Conservation (phyloP, 2,329 filamentous ascomycete species). For the Trichoderma sp. region DNA sequence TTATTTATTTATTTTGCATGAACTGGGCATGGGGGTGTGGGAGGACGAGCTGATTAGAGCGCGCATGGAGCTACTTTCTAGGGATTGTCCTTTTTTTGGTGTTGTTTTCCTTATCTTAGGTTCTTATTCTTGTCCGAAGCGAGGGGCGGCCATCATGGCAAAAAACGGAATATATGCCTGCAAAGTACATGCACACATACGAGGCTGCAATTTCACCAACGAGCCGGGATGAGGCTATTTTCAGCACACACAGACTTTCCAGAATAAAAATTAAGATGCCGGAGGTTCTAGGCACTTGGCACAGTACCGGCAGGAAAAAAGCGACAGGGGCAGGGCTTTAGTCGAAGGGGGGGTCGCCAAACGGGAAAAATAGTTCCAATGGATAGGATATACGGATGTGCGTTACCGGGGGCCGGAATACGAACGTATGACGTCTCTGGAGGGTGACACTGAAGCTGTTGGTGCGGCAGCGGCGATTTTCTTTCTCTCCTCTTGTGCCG, state of each 20-base stretch:
- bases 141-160: conserved; percentile 5
- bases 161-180: neutral
- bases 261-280: neutral
- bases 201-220: conserved; percentile 18
- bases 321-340: neutral
- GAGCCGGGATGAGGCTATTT: conserved; percentile 16
- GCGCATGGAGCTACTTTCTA: neutral
- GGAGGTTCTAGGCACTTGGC: conserved; percentile 7
- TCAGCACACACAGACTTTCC: conserved; percentile 1
- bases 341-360: neutral
- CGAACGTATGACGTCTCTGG: conserved; percentile 20
- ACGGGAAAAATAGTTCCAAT: neutral
- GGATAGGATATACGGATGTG: neutral
- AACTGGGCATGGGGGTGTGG: neutral
- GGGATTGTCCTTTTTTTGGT: too few species aligned
- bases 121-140: neutral
- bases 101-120: neutral
- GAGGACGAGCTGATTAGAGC: too few species aligned
- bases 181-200: neutral
- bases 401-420: conserved; percentile 23
- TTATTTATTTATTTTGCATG: neutral
- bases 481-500: neutral
- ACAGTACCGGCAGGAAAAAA: conserved; percentile 10
- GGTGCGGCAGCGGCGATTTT: neutral
- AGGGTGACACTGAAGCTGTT: conserved; percentile 1